phyloP scores from a whole-genome alignment of 345 rosid genomes.

The Theobroma cacao region DNA sequence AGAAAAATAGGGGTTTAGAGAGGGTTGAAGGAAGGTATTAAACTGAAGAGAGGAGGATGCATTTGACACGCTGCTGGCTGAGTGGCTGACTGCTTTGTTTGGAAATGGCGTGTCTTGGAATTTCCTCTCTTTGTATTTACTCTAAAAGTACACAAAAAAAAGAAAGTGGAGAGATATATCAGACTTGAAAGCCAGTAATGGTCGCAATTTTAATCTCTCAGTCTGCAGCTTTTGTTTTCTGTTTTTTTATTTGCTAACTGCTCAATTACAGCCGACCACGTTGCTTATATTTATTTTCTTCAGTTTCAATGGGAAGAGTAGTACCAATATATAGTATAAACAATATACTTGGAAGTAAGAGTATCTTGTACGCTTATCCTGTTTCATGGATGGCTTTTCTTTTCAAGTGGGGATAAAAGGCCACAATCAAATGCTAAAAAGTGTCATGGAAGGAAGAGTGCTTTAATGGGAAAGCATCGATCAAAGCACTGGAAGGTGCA shows the following conservation, averaged over 20 bases:
- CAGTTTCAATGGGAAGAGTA: too few species aligned
- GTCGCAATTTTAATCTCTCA: background rate
- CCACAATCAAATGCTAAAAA: too few species aligned
- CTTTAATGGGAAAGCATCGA: too few species aligned
- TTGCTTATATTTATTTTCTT: too few species aligned
- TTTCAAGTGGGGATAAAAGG: too few species aligned
- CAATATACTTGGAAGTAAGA: too few species aligned
- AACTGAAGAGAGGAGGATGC: background rate
- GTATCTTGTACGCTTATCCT: too few species aligned
- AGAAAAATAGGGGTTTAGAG: background rate
- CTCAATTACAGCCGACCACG: background rate
- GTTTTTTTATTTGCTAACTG: background rate
- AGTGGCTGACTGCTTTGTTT: too few species aligned
- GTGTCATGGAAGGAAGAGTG: too few species aligned
- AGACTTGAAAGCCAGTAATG: background rate
- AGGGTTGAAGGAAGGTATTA: background rate
- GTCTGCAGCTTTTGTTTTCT: background rate
- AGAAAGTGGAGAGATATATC: background rate
- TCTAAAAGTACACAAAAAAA: background rate
- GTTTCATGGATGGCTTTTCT: too few species aligned
- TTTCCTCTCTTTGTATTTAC: background rate
- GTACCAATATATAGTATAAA: too few species aligned
- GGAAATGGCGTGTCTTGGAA: background rate
- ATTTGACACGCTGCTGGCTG: background rate
- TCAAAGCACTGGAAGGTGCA: too few species aligned